Conservation (phyloP, 192 early-diverging fungal species). For the Endogone sp. region DNA sequence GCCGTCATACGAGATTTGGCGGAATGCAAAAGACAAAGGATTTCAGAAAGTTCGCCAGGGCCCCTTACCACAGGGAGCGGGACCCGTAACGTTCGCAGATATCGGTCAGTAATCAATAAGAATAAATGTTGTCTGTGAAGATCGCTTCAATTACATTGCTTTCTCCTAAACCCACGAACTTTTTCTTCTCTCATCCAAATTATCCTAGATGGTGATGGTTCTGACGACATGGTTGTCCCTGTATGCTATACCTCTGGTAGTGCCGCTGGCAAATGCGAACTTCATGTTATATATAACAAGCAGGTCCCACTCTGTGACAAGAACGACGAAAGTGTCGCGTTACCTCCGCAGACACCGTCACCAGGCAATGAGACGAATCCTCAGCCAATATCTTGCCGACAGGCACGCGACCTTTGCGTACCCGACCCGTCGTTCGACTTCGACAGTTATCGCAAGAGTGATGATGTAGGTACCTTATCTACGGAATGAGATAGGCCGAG, state of each 20-base stretch:
- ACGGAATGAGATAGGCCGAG: too few species aligned
- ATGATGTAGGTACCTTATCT: slow-evolving; percentile 24
- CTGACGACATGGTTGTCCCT: slow-evolving; percentile 79
- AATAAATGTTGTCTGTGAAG: not conserved
- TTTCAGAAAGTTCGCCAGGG: slow-evolving; percentile 59
- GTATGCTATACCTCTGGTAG: slow-evolving; percentile 40
- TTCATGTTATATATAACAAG: slow-evolving; percentile 78
- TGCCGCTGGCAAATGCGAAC: slow-evolving; percentile 36
- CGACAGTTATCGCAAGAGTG: slow-evolving; percentile 42
- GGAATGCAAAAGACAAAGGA: slow-evolving; percentile 56
- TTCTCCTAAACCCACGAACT: too few species aligned
- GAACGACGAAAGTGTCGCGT: slow-evolving; percentile 3
- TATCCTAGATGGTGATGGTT: slow-evolving; percentile 76
- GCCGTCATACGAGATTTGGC: slow-evolving; percentile 72
- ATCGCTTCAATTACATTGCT: not conserved
- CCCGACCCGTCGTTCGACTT: slow-evolving; percentile 68
- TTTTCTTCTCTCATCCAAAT: too few species aligned
- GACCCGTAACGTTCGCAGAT: slow-evolving; percentile 86
- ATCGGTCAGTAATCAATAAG: slow-evolving; percentile 50
- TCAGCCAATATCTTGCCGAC: slow-evolving; percentile 43
- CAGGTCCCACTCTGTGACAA: slow-evolving; percentile 76
- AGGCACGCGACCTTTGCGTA: slow-evolving; percentile 65
- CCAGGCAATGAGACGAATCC: slow-evolving; percentile 20
- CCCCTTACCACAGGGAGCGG: slow-evolving; percentile 59
- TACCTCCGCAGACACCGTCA: not conserved